Evolutionary conservation across 306 rosid genomes (phyloP).

Genomic region (Lathyrus sativus): DNA sequence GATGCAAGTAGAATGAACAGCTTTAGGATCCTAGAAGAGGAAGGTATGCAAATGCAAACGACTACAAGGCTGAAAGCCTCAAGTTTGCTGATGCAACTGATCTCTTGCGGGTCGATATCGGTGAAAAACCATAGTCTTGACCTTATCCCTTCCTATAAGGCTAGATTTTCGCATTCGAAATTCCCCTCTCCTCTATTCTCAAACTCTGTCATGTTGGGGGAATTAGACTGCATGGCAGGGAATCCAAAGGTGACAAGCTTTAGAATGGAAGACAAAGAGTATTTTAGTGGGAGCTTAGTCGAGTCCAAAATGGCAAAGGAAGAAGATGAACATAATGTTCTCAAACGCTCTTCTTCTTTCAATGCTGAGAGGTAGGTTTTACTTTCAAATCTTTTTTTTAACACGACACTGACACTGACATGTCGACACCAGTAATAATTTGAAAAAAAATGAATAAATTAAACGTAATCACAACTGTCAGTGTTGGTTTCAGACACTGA

Average conservation of each 20-base stretch:
- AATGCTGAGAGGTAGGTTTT: constrained; percentile 75
- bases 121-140: constrained; percentile 84
- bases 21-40: constrained; percentile 75
- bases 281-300: constrained; percentile 82
- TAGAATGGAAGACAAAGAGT: constrained; percentile 80
- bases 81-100: constrained; percentile 79
- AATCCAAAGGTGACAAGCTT: constrained; percentile 66
- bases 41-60: constrained; percentile 59
- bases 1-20: constrained; percentile 81
- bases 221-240: constrained; percentile 66
- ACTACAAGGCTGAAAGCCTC: constrained; percentile 69
- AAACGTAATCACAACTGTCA: too few species aligned
- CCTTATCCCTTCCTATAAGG: constrained; percentile 77
- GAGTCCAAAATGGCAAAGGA: constrained; percentile 65
- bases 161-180: constrained; percentile 64
- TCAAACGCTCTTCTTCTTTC: constrained; percentile 83
- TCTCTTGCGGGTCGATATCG: constrained; percentile 86
- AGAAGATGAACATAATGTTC: constrained; percentile 49
- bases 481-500: too few species aligned
- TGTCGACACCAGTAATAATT: too few species aligned
- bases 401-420: too few species aligned
- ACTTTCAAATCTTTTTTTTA: constrained; percentile 24
- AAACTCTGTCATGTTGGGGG: constrained; percentile 65
- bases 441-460: too few species aligned
- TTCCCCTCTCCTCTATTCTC: constrained; percentile 76